phyloP scores from a whole-genome alignment of 768 basidiomycete species.

The Auriscalpium microsporum region DNA sequence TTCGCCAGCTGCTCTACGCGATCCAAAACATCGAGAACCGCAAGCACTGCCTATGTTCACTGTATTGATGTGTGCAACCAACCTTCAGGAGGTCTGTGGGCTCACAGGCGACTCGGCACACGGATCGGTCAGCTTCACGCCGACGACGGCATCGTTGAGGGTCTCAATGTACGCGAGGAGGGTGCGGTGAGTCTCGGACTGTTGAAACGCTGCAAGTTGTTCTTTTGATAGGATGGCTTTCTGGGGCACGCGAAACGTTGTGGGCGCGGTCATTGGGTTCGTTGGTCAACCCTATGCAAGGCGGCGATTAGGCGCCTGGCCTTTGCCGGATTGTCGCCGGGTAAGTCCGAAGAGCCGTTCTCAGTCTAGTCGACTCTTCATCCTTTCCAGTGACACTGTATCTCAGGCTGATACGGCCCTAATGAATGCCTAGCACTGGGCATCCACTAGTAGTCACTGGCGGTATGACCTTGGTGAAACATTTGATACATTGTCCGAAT shows the following conservation, averaged over 20 bases:
- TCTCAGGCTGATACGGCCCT: too few species aligned
- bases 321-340: too few species aligned
- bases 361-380: too few species aligned
- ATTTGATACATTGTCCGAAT: too few species aligned
- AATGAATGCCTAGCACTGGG: too few species aligned
- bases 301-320: too few species aligned
- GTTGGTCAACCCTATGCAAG: too few species aligned
- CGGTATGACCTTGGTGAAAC: too few species aligned
- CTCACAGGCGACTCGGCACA: constrained; percentile 54
- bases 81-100: constrained; percentile 4
- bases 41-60: constrained; percentile 45
- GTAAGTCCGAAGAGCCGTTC: too few species aligned
- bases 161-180: constrained; percentile 64
- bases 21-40: constrained; percentile 58
- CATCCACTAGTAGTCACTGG: too few species aligned
- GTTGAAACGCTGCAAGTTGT: constrained; percentile 78
- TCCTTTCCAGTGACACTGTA: too few species aligned
- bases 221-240: constrained; percentile 71
- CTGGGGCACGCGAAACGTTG: constrained; percentile 41
- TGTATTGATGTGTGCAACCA: background rate
- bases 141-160: constrained; percentile 69
- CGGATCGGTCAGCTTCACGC: constrained; percentile 64
- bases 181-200: constrained; percentile 57
- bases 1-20: constrained; percentile 56
- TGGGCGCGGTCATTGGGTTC: constrained; percentile 2